Conservation (phyloP, 768 basidiomycete genomes). For the Hirschioporus abietinus region DNA sequence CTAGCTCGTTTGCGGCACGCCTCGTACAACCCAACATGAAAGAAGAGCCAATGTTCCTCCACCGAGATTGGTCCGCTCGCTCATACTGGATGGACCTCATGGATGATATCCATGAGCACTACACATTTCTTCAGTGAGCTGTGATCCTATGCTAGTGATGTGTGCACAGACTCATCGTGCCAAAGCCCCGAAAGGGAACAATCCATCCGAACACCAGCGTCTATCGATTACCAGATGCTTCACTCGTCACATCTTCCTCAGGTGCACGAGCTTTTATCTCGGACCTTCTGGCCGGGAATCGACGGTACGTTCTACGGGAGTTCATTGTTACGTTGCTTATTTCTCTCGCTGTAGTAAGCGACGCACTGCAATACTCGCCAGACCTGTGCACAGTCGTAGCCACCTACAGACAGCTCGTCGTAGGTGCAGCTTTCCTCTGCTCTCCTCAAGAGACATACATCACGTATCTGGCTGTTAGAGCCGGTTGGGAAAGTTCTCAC, state of each 20-base stretch:
- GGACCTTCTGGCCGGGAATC: constrained; percentile 74
- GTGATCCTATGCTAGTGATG: neutral
- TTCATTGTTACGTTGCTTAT: constrained; percentile 2
- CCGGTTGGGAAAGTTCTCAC: constrained; percentile 76
- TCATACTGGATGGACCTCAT: constrained; percentile 75
- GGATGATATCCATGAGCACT: constrained; percentile 65
- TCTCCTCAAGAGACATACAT: constrained; percentile 81
- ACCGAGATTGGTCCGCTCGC: constrained; percentile 67
- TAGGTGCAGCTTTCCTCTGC: constrained; percentile 71
- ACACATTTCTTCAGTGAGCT: constrained; percentile 54
- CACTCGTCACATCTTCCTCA: constrained; percentile 56
- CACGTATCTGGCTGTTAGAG: constrained; percentile 71
- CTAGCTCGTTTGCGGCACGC: constrained; percentile 61
- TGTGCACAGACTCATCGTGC: constrained; percentile 3
- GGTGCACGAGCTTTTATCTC: constrained; percentile 63
- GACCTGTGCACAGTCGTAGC: constrained; percentile 76
- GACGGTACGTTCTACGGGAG: constrained; percentile 39
- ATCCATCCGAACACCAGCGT: constrained; percentile 35
- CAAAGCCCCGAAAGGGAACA: constrained; percentile 51
- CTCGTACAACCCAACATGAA: constrained; percentile 38
- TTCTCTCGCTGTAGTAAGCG: constrained; percentile 44
- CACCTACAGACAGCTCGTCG: constrained; percentile 61
- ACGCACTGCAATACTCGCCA: constrained; percentile 62
- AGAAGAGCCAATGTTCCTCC: constrained; percentile 36
- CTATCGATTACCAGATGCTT: constrained; percentile 62